Evolutionary conservation across 2,329 filamentous ascomycete genomes (phyloP).

Genomic region (Aspergillus sp.): DNA sequence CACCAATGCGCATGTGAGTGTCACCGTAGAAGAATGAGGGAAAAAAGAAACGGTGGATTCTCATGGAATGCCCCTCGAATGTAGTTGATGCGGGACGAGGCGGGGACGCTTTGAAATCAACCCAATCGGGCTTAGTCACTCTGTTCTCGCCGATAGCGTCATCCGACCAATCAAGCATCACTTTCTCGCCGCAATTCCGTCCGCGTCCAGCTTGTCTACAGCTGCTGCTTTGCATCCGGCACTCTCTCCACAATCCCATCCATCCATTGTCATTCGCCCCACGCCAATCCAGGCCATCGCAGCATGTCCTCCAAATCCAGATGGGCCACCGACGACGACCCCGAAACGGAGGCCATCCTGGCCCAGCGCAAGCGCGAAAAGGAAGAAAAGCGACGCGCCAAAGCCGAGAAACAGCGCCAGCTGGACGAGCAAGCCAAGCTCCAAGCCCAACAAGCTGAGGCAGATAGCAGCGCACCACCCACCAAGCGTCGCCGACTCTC

Average conservation of each 20-base stretch:
- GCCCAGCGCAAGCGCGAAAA: constrained; percentile 76
- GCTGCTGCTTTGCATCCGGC: neutral
- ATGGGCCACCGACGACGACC: constrained; percentile 78
- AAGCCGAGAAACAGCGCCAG: constrained; percentile 76
- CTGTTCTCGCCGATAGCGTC: constrained; percentile 27
- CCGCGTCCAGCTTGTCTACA: neutral
- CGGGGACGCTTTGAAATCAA: constrained; percentile 33
- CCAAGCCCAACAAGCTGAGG: constrained; percentile 29
- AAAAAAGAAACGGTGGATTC: neutral
- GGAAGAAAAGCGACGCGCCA: constrained; percentile 83
- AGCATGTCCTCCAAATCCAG: constrained; percentile 71
- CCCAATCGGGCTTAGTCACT: constrained; percentile 7
- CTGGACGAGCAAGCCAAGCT: constrained; percentile 54
- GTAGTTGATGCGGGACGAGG: constrained; percentile 13
- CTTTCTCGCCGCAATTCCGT: neutral
- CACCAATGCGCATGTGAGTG: constrained; percentile 5
- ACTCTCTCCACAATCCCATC: constrained; percentile 17
- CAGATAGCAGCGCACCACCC: constrained; percentile 45
- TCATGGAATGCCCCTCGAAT: neutral
- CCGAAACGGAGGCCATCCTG: constrained; percentile 70
- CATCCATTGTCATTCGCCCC: constrained; percentile 18
- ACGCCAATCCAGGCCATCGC: neutral
- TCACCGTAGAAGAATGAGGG: neutral
- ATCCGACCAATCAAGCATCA: constrained; percentile 20
- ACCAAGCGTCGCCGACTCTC: constrained; percentile 65